phyloP scores from a whole-genome alignment of 2,329 filamentous ascomycete genomes.

The Colletotrichum trifolii region DNA sequence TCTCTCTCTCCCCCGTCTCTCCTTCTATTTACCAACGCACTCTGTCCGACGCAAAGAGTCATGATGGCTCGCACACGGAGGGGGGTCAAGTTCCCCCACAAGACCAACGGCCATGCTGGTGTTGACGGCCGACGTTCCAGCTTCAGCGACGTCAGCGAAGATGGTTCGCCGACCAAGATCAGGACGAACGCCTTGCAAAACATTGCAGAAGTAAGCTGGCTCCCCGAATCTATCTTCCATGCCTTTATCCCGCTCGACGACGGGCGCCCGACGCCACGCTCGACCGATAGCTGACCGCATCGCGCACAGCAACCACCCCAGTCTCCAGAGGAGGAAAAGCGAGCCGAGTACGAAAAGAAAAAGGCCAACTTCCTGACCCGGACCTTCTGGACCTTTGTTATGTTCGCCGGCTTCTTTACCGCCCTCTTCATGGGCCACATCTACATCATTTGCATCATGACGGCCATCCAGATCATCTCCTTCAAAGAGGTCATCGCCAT shows the following conservation, averaged over 20 bases:
- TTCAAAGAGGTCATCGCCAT: slow-evolving; percentile 99
- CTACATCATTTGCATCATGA: slow-evolving; percentile 94
- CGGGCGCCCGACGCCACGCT: neutral
- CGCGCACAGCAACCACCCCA: slow-evolving; percentile 52
- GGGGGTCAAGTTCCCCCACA: slow-evolving; percentile 67
- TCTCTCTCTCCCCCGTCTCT: neutral
- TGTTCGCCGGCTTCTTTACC: slow-evolving; percentile 93
- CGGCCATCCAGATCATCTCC: slow-evolving; percentile 92
- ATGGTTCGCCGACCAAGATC: slow-evolving; percentile 52
- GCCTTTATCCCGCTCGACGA: neutral
- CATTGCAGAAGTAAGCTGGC: slow-evolving; percentile 49
- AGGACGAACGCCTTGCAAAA: slow-evolving; percentile 44
- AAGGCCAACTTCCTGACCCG: slow-evolving; percentile 97
- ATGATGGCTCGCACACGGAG: slow-evolving; percentile 55
- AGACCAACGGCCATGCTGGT: slow-evolving; percentile 57
- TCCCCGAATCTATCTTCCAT: neutral
- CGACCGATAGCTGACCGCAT: slow-evolving; percentile 2
- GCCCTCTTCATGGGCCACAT: slow-evolving; percentile 96
- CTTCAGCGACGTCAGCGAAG: slow-evolving; percentile 77
- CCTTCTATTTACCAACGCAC: neutral
- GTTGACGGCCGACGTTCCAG: slow-evolving; percentile 72
- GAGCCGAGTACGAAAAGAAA: slow-evolving; percentile 93
- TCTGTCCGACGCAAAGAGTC: neutral
- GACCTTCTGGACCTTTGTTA: slow-evolving; percentile 97
- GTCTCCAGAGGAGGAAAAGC: slow-evolving; percentile 51